These are phyloP conservation scores for Murraya paniculata DNA, from an alignment of 345 rosid species.

Conservation along the genomic window DNA sequence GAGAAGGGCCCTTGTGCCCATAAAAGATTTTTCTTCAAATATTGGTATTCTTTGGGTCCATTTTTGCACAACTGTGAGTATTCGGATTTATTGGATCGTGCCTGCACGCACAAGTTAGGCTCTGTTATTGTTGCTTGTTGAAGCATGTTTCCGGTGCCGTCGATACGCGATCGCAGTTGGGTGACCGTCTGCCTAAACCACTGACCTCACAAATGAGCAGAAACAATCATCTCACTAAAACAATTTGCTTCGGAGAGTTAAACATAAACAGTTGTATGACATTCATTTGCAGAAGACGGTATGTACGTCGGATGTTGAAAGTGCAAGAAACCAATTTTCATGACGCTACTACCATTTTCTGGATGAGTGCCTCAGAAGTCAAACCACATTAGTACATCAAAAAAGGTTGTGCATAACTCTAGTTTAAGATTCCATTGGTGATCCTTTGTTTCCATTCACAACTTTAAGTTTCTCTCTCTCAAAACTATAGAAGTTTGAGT, in stretches of 20 bases:
- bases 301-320: background rate
- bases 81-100: background rate
- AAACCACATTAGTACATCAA: background rate
- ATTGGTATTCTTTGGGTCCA: background rate
- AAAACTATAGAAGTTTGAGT: constrained; percentile 40
- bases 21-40: background rate
- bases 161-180: background rate
- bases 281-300: background rate
- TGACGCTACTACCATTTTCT: background rate
- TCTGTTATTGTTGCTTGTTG: too few relatives aligned
- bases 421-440: constrained; percentile 43
- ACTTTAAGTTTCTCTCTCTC: constrained; percentile 31
- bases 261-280: background rate
- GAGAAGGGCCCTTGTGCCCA: too few relatives aligned
- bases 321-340: background rate
- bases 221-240: background rate
- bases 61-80: too few relatives aligned
- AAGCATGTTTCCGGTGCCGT: background rate
- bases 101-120: background rate
- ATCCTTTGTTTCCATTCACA: constrained; percentile 57
- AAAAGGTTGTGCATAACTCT: constrained; percentile 4
- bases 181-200: background rate
- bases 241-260: too few relatives aligned
- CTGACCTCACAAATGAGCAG: background rate
- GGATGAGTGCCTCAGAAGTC: background rate